A percentile compares a stretch with the other conserved stretches of the same genome.
These are phyloP conservation scores for Cinnamomum micranthum DNA, from an alignment of 164 flowering plant species.

Conservation along the genomic window DNA sequence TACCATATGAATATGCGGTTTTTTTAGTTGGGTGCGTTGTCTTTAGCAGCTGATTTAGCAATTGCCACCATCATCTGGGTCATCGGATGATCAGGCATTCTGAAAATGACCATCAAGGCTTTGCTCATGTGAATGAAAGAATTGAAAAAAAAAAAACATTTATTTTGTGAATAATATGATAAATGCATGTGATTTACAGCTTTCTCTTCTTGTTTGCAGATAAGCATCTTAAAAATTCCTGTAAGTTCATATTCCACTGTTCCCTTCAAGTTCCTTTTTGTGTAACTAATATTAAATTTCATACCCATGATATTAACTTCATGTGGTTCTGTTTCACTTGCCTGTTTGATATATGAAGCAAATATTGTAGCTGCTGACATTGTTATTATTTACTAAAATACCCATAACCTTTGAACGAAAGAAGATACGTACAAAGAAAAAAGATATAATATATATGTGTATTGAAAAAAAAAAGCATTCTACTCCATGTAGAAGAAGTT, in stretches of 20 bases:
- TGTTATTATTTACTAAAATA: background rate
- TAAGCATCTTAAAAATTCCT: conserved; percentile 52
- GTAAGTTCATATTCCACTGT: conserved; percentile 40
- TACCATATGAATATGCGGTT: no score
- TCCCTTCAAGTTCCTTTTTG: background rate
- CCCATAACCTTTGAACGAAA: background rate
- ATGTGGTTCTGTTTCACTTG: background rate
- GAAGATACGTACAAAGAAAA: no score
- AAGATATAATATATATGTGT: no score
- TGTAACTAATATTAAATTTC: background rate
- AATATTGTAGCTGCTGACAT: background rate
- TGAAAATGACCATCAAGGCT: background rate
- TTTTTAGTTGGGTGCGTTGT: no score
- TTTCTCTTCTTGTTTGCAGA: conserved; percentile 44
- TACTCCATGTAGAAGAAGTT: no score
- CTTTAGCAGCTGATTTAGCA: no score
- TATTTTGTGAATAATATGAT: background rate
- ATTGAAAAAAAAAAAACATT: background rate
- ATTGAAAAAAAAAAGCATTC: no score
- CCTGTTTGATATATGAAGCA: background rate
- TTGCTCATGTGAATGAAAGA: background rate
- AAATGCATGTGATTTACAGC: background rate
- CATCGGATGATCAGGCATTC: background rate
- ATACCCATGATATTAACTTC: no score
- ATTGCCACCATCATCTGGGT: background rate